Evolutionary conservation across 805 yeast species (phyloP), one percentile per base, ranked within the genome.

Genomic region (Teunomyces lycoperdinae): DNA sequence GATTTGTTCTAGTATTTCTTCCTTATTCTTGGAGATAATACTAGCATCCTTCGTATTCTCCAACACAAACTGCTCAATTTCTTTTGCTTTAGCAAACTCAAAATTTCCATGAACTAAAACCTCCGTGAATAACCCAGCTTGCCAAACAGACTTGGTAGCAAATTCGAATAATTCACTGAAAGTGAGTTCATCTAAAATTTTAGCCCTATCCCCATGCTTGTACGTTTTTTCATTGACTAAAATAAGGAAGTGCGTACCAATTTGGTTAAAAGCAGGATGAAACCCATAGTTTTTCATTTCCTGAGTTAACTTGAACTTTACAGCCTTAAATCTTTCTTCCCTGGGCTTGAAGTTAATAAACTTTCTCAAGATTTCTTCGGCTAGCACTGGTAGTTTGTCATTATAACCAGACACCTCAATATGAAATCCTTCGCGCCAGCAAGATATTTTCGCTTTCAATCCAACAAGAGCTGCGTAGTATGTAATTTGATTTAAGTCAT

Each of bases 401-500:
- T 87, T 88, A 64, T 85, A 94, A 2, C 99, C 99, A 34, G 76
- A 72, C 17, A 89, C 72, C 42, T 79, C 80, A 39, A 92, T 60
- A 34, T 79, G 77, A 35, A 91, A 58, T 0, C 97, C 96, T 54
- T 84, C 89, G 52, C 85, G 77, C 47, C 85, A 79, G 49, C 79
- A 70, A 28, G 74, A 66, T 35, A 91, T 73, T 2, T 75, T 67
- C 49, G 83, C 82, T 44, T 76, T 70, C 48, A 89, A 75, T 0
- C 94, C 94, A 1, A 94, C 96, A 47, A 90, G 74, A 7, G 81
- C 78, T 0, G 99, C 97, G 60, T 87, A 86, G 58, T 92, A 92
- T 8, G 89, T 81, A 45, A 83, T 68, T 58, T 89, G 91, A 56
- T 81, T 82, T 53, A 94, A 71, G 31, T 80, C 81, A 59, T 91